Evolutionary conservation across 2,329 filamentous ascomycete species (phyloP).

Genomic region (Uncinocarpus reesii): DNA sequence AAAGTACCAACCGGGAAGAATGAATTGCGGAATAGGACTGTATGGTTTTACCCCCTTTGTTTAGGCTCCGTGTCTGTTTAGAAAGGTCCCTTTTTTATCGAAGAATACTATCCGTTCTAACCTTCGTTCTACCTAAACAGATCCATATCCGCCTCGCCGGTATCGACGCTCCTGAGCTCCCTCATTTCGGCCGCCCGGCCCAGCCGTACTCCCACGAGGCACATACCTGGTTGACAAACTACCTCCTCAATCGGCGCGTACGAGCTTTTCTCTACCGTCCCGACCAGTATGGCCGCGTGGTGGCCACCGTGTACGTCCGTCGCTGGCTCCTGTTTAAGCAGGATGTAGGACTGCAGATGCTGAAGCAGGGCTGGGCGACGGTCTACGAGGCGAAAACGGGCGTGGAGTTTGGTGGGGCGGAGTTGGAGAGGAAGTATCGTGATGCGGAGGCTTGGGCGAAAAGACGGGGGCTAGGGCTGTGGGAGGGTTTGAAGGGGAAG

Average conservation of each 20-base stretch:
- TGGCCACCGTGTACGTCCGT: conserved; percentile 72
- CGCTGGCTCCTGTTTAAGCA: conserved; percentile 46
- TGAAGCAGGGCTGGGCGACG: conserved; percentile 72
- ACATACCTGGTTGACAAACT: conserved; percentile 63
- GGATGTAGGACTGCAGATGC: conserved; percentile 84
- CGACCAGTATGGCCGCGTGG: conserved; percentile 87
- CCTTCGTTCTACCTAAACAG: conserved; percentile 26
- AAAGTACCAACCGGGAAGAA: conserved; percentile 59
- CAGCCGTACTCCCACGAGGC: conserved; percentile 80
- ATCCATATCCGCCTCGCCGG: conserved; percentile 84
- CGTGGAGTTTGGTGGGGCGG: conserved; percentile 70
- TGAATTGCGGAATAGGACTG: conserved; percentile 65
- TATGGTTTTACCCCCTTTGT: conserved; percentile 34
- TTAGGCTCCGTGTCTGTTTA: background rate
- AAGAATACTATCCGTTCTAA: too few relatives aligned
- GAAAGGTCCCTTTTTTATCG: too few relatives aligned
- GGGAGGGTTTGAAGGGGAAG: conserved; percentile 50
- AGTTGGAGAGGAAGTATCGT: conserved; percentile 41
- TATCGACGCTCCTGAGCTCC: conserved; percentile 82
- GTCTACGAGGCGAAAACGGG: conserved; percentile 89
- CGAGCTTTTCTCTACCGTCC: conserved; percentile 71
- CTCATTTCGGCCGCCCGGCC: conserved; percentile 80
- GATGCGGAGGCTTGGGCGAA: conserved; percentile 49
- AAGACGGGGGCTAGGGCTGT: conserved; percentile 58
- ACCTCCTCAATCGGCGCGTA: conserved; percentile 62